These are phyloP conservation scores for Citrus australasica DNA, from an alignment of 345 rosid genomes.

Conservation along the genomic window DNA sequence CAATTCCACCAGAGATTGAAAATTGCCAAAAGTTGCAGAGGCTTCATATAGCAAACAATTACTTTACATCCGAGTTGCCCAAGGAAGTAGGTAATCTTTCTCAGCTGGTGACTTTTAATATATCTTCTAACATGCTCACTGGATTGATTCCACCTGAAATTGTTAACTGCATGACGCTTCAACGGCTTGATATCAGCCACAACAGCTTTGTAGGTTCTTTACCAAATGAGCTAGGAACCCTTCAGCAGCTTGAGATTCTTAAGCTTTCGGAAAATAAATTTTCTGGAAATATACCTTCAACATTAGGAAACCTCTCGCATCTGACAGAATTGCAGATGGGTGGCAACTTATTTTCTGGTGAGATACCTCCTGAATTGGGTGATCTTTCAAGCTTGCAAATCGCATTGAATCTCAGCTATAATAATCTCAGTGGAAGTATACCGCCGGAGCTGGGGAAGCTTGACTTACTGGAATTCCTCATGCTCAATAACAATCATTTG, in stretches of 20 bases:
- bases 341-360: slow-evolving; percentile 73
- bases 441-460: slow-evolving; percentile 83
- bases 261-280: slow-evolving; percentile 76
- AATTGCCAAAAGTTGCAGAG: slow-evolving; percentile 68
- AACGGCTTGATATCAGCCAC: slow-evolving; percentile 78
- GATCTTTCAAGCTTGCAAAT: slow-evolving; percentile 81
- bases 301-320: slow-evolving; percentile 69
- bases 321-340: slow-evolving; percentile 93
- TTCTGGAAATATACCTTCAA: slow-evolving; percentile 66
- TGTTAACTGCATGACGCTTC: slow-evolving; percentile 74
- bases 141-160: slow-evolving; percentile 72
- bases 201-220: slow-evolving; percentile 63
- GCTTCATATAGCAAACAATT: slow-evolving; percentile 72
- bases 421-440: slow-evolving; percentile 62
- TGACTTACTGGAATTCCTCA: slow-evolving; percentile 52
- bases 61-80: slow-evolving; percentile 57
- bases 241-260: slow-evolving; percentile 81
- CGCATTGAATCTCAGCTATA: slow-evolving; percentile 86
- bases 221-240: slow-evolving; percentile 70
- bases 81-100: slow-evolving; percentile 74
- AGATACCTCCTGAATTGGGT: slow-evolving; percentile 75
- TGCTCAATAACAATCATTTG: slow-evolving; percentile 75
- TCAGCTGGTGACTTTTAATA: slow-evolving; percentile 70
- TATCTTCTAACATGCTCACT: slow-evolving; percentile 66
- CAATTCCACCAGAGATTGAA: slow-evolving; percentile 64